Conservation (phyloP, 2,329 filamentous ascomycete genomes). For the Metarhizium sp. region DNA sequence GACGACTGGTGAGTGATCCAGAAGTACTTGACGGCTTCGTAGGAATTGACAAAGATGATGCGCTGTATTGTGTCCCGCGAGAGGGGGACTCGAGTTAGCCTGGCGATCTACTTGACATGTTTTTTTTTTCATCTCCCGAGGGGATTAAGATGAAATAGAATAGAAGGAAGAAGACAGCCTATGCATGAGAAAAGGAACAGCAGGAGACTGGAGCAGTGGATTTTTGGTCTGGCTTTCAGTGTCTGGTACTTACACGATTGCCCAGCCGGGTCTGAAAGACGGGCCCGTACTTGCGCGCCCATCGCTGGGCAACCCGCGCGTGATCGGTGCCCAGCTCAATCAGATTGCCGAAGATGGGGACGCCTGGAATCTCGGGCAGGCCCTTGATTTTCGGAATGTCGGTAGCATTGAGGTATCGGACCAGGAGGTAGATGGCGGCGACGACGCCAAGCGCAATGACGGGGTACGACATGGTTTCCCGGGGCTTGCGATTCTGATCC, state of each 20-base stretch:
- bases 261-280: conserved; percentile 62
- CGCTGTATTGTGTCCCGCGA: conserved; percentile 28
- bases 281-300: conserved; percentile 51
- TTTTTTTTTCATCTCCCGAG: no score
- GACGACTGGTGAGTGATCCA: conserved; percentile 75
- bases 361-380: conserved; percentile 50
- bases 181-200: no score
- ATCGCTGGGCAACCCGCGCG: conserved; percentile 42
- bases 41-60: conserved; percentile 71
- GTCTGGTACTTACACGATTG: conserved; percentile 41
- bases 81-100: neutral
- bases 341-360: conserved; percentile 55
- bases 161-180: neutral
- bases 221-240: neutral
- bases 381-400: conserved; percentile 52
- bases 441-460: conserved; percentile 10
- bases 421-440: conserved; percentile 12
- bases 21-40: conserved; percentile 61
- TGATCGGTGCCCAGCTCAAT: conserved; percentile 50
- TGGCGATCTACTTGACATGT: no score
- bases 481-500: neutral
- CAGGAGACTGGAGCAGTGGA: no score
- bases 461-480: conserved; percentile 9
- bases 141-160: no score
- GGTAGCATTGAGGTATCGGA: conserved; percentile 32